Conservation (phyloP, 192 early-diverging fungal genomes). For the Blastocladiella britannica region DNA sequence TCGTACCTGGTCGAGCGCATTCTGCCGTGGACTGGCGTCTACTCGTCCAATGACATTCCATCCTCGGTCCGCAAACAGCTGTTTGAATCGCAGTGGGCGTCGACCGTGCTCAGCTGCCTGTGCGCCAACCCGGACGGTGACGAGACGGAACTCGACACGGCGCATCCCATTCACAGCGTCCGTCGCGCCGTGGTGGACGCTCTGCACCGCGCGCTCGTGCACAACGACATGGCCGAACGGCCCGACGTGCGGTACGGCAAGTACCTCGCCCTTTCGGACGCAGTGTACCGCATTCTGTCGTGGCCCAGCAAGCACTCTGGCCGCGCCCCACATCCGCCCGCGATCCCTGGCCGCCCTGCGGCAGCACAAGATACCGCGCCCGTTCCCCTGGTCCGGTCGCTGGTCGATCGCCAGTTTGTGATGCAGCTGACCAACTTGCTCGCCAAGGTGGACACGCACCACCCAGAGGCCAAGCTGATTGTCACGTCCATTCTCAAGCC, state of each 20-base stretch:
- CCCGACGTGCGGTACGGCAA: constrained; percentile 40
- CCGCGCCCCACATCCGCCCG: constrained; percentile 3
- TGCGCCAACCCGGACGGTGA: constrained; percentile 8
- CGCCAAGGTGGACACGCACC: constrained; percentile 72
- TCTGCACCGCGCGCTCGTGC: constrained; percentile 18
- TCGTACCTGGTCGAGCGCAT: constrained; percentile 21
- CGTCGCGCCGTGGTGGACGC: constrained; percentile 4
- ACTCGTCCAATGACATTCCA: constrained; percentile 11
- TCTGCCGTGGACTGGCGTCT: constrained; percentile 16
- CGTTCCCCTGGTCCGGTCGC: constrained; percentile 41
- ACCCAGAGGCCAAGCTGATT: constrained; percentile 56
- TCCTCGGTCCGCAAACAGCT: constrained; percentile 29
- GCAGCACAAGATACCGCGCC: constrained; percentile 31
- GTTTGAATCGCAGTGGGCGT: constrained; percentile 43
- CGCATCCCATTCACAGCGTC: not conserved
- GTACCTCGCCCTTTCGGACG: constrained; percentile 41
- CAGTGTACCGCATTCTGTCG: constrained; percentile 43
- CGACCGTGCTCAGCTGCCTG: constrained; percentile 37
- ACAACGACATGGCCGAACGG: constrained; percentile 16
- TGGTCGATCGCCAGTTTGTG: constrained; percentile 80
- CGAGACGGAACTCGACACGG: not conserved
- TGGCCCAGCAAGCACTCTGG: constrained; percentile 6
- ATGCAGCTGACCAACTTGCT: constrained; percentile 53
- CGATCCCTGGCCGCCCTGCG: constrained; percentile 12
- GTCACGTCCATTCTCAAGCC: constrained; percentile 64